Evolutionary conservation across 768 basidiomycete species (phyloP), one percentile per base, ranked within the genome.

Genomic region (Cyclocybe cylindracea): DNA sequence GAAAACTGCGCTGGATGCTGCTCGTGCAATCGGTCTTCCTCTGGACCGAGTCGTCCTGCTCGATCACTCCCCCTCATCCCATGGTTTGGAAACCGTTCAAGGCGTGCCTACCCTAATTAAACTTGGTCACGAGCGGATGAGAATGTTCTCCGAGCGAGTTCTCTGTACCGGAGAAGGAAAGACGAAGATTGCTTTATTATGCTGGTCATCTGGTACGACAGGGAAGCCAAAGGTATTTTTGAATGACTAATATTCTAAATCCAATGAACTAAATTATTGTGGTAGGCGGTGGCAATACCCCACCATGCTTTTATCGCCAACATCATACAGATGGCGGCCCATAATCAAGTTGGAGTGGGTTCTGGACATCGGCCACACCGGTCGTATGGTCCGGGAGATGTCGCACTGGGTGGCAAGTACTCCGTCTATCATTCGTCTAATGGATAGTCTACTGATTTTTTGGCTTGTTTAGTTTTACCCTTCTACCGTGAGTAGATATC

Each of bases 161-260:
- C 65, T 86, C 43, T 57, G 48, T 10, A 67, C 69, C 0, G 82
- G 81, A 0, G 85, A 87, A 67, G 85, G 73, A 36, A 84, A 72
- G 67, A 78, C 68, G 35, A 86, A 80, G 61, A 62, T 85, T 14
- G 86, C 85, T 6, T 71, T 86, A 47, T 66, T 87, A 39, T 78
- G 75, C 53, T 86, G 87, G 70, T 86, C 84, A 1, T 85, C 84
- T 16, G 86, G 86, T 18, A 87, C 86, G 1, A 87, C 86, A 2
- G 86, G 86, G 10, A 75, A 70, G 48, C 86, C 85, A 4, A 85
- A 87, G 76, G 82, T 79, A 46, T 51, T 29, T 55, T 19, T 37
- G 24, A 29, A 8, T 10, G 38, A 41, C 40, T 32, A 32, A 51
- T 2, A 33, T 18, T 46, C 36, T 16, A 44, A 39, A 24, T 40